Evolutionary conservation across 2,329 filamentous ascomycete species (phyloP).

Genomic region (Sporothrix sp.): DNA sequence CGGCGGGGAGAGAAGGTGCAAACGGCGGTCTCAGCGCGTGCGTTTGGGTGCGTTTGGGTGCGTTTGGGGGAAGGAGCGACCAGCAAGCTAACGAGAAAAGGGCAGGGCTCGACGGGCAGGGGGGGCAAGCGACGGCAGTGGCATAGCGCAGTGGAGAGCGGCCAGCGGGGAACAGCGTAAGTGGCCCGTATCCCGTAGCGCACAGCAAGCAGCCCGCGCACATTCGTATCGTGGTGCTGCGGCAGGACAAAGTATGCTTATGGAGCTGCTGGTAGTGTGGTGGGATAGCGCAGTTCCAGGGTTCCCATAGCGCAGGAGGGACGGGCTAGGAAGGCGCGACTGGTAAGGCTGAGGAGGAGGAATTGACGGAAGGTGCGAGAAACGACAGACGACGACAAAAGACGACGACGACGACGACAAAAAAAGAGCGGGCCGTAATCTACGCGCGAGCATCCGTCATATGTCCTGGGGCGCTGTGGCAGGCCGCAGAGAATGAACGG

Average conservation of each 20-base stretch:
- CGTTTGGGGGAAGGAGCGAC: not conserved
- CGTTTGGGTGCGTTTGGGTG: no score
- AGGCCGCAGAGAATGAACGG: not conserved
- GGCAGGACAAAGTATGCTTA: not conserved
- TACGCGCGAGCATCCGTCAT: no score
- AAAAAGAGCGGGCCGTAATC: no score
- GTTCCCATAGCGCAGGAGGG: slow-evolving; percentile 3
- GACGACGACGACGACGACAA: no score
- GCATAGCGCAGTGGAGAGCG: not conserved
- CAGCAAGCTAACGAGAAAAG: no score
- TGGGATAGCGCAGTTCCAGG: slow-evolving; percentile 13
- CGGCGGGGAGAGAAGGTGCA: not conserved
- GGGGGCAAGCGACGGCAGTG: not conserved
- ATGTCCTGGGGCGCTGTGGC: no score
- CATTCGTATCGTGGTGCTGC: no score
- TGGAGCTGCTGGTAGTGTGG: slow-evolving; percentile 2
- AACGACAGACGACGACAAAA: not conserved
- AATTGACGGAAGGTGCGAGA: not conserved
- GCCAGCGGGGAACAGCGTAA: not conserved
- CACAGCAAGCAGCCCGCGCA: no score
- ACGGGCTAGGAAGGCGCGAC: not conserved
- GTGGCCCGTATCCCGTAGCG: slow-evolving; percentile 2
- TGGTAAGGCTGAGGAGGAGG: slow-evolving; percentile 2
- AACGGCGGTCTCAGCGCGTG: not conserved
- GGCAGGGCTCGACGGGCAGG: no score